Evolutionary conservation across 306 rosid genomes (phyloP).

Genomic region (Echinosophora koreensis): DNA sequence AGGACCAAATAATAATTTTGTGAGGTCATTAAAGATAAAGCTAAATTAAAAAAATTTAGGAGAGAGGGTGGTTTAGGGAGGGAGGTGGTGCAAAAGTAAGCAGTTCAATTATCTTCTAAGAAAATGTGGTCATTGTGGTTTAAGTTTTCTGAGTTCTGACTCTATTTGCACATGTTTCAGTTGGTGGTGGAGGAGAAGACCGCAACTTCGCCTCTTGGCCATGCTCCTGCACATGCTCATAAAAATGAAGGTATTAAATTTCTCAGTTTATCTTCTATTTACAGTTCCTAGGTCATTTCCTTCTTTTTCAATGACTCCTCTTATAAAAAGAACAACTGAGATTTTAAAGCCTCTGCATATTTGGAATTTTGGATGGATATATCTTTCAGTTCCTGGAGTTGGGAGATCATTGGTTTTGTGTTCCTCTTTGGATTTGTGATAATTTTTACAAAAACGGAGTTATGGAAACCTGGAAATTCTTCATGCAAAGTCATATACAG

Average conservation of each 20-base stretch:
- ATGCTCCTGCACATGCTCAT: conserved; percentile 45
- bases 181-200: conserved; percentile 70
- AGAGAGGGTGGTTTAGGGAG: not conserved
- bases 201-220: conserved; percentile 46
- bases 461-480: not conserved
- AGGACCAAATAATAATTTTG: conserved; percentile 10
- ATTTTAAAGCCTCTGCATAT: conserved; percentile 11
- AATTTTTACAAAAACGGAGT: conserved; percentile 14
- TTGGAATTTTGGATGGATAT: not conserved
- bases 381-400: conserved; percentile 1
- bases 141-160: conserved; percentile 48
- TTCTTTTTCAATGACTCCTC: conserved; percentile 26
- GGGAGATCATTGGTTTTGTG: conserved; percentile 20
- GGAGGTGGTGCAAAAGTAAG: not conserved
- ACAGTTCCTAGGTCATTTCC: conserved; percentile 2
- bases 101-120: conserved; percentile 14
- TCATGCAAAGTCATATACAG: conserved; percentile 1
- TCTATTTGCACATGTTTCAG: conserved; percentile 52
- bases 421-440: conserved; percentile 17
- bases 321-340: not conserved
- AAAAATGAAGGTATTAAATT: conserved; percentile 50
- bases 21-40: conserved; percentile 10
- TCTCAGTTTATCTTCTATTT: conserved; percentile 14
- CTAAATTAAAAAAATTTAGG: not conserved
- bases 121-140: conserved; percentile 2